These are phyloP conservation scores for Hanseniaspora osmophila DNA, from an alignment of 805 yeast species.

Conservation along the genomic window DNA sequence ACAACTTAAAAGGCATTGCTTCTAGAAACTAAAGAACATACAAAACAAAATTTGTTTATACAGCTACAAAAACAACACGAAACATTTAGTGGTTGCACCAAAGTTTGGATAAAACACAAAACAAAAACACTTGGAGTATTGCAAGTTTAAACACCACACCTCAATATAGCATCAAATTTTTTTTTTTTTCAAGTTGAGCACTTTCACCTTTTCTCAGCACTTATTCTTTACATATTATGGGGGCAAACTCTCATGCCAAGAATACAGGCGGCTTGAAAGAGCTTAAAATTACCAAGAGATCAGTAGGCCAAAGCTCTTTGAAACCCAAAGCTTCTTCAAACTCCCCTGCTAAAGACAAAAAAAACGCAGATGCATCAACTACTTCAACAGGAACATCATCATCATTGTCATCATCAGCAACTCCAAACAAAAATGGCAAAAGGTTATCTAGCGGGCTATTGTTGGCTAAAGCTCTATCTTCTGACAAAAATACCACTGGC, in stretches of 20 bases:
- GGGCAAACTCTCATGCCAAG: not conserved
- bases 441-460: not conserved
- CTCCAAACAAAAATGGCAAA: not conserved
- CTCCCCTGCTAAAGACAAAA: no score
- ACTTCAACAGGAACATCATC: not conserved
- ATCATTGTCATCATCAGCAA: not conserved
- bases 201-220: not conserved
- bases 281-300: conserved; percentile 3
- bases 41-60: no score
- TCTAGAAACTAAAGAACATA: no score
- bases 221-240: not conserved
- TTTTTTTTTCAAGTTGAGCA: not conserved
- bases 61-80: no score
- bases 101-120: no score
- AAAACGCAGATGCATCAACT: no score
- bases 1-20: no score
- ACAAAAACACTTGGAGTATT: not conserved
- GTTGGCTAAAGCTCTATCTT: not conserved
- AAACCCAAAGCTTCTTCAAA: no score
- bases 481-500: not conserved
- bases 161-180: no score
- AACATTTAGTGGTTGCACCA: no score
- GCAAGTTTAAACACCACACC: no score
- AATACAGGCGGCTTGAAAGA: conserved; percentile 1
- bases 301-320: no score